phyloP scores from a whole-genome alignment of 208 protist species.

The Naegleria gruberi region DNA sequence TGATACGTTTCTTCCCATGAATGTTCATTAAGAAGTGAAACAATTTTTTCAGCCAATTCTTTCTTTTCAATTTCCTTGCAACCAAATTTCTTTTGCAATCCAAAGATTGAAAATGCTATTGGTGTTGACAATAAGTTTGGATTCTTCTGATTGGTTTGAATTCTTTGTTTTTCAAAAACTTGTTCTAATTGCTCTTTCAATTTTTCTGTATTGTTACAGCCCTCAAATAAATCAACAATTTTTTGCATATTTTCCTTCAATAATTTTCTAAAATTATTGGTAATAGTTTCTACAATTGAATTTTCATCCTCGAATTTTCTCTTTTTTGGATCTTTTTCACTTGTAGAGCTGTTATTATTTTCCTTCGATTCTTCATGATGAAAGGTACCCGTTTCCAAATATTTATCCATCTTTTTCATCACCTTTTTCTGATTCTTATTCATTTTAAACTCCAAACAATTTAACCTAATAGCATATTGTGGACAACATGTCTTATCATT shows the following conservation, averaged over 20 bases:
- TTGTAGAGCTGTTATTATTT: neutral
- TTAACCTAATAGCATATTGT: constrained; percentile 8
- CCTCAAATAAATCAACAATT: neutral
- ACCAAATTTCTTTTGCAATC: neutral
- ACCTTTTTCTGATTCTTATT: neutral
- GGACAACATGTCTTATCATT: constrained; percentile 15
- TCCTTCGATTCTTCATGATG: neutral
- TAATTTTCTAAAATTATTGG: neutral
- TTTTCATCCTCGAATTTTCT: neutral
- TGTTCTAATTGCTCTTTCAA: neutral
- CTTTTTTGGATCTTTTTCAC: neutral
- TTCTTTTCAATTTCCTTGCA: neutral
- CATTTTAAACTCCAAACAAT: neutral
- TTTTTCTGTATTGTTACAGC: neutral
- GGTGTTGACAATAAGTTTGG: neutral
- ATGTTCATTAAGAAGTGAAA: neutral
- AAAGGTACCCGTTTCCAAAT: neutral
- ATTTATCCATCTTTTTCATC: neutral
- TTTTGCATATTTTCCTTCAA: neutral
- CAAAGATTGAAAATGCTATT: neutral
- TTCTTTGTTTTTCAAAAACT: neutral
- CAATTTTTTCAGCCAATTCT: neutral
- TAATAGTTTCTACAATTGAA: neutral
- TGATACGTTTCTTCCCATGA: neutral
- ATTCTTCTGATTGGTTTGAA: neutral